phyloP scores from a whole-genome alignment of 148 eudicot species.

The Rhododendron vialii region DNA sequence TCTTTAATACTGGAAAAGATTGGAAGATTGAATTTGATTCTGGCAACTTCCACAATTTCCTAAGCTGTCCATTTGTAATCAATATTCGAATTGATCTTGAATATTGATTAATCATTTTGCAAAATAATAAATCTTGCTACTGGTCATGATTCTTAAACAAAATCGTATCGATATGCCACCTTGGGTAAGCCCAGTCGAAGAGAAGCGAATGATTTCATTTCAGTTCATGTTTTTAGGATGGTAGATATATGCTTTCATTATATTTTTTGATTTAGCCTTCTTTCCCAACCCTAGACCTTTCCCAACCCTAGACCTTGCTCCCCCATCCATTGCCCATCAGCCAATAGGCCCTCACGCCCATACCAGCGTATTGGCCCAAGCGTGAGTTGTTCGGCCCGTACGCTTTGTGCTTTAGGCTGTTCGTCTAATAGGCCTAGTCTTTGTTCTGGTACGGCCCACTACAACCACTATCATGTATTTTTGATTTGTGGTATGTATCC shows the following conservation, averaged over 20 bases:
- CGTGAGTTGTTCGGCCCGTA: no score
- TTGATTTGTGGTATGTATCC: no score
- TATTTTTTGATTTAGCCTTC: no score
- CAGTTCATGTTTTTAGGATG: neutral
- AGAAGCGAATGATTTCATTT: neutral
- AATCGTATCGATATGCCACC: neutral
- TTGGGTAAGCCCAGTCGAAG: neutral
- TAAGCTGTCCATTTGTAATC: neutral
- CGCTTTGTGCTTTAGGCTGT: no score
- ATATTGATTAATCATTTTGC: neutral
- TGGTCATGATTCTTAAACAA: neutral
- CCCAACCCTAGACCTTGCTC: no score
- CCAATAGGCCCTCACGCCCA: no score
- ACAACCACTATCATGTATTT: no score
- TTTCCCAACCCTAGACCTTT: no score
- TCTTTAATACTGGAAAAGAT: neutral
- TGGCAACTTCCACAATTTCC: neutral
- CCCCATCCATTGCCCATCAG: no score
- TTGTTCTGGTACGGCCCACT: no score
- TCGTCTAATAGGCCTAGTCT: no score
- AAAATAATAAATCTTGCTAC: neutral
- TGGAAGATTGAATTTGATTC: neutral
- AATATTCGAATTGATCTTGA: neutral
- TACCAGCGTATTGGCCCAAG: no score
- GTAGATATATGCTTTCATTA: neutral